phyloP scores from a whole-genome alignment of 208 protist species.

The Crithidia acanthocephali region DNA sequence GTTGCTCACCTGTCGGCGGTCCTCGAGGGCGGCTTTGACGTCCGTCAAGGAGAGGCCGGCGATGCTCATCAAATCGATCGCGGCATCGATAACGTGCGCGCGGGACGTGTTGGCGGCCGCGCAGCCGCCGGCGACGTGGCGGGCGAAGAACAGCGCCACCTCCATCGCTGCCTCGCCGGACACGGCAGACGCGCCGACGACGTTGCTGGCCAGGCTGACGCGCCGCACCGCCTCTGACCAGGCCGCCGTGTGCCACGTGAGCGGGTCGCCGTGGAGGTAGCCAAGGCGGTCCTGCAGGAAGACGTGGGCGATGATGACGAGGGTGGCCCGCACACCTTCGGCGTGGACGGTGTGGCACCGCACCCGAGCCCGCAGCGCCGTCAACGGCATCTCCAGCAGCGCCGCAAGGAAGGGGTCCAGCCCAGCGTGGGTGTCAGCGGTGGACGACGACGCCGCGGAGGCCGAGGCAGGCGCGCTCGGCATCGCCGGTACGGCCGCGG shows the following conservation, averaged over 20 bases:
- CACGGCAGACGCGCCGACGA: slow-evolving; percentile 34
- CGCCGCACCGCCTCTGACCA: slow-evolving; percentile 72
- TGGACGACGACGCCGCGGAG: background rate
- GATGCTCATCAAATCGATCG: slow-evolving; percentile 33
- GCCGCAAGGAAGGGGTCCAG: slow-evolving; percentile 18
- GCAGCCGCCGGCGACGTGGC: slow-evolving; percentile 12
- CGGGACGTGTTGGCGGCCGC: slow-evolving; percentile 17
- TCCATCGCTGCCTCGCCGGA: slow-evolving; percentile 46
- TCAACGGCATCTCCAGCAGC: slow-evolving; percentile 30
- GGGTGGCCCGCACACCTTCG: slow-evolving; percentile 57
- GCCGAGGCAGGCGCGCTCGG: background rate
- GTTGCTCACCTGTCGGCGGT: slow-evolving; percentile 28
- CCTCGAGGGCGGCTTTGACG: slow-evolving; percentile 27
- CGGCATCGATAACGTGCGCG: slow-evolving; percentile 33
- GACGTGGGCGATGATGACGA: slow-evolving; percentile 53
- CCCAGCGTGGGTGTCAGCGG: background rate
- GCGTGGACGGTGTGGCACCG: slow-evolving; percentile 58
- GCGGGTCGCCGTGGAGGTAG: slow-evolving; percentile 17
- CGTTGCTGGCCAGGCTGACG: slow-evolving; percentile 51
- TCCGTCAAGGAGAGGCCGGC: slow-evolving; percentile 13
- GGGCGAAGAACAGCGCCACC: slow-evolving; percentile 36
- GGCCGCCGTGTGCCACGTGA: slow-evolving; percentile 50
- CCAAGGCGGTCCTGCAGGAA: slow-evolving; percentile 30
- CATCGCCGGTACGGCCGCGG: background rate
- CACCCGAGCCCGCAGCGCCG: slow-evolving; percentile 36